phyloP scores from a whole-genome alignment of 2,329 filamentous ascomycete species.

The Fusarium lyarnte region DNA sequence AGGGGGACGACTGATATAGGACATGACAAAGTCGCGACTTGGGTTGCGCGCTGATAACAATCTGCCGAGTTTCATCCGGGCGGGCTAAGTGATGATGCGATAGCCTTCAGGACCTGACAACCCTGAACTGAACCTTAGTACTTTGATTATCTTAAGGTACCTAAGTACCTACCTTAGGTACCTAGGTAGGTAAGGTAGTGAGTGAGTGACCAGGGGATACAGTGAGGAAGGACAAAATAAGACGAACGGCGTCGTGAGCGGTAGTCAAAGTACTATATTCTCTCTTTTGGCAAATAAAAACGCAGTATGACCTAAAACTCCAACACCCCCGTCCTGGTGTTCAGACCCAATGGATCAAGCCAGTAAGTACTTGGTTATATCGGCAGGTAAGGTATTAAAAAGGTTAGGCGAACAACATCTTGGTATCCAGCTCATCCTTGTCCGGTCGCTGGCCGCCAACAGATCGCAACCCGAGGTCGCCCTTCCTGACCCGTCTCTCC shows the following conservation, averaged over 20 bases:
- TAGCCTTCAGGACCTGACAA: conserved; percentile 10
- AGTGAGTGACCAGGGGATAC: background rate
- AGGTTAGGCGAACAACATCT: conserved; percentile 75
- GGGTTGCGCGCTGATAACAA: conserved; percentile 31
- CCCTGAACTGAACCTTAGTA: background rate
- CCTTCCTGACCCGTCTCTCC: conserved; percentile 78
- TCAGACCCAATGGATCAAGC: conserved; percentile 39
- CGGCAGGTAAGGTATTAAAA: conserved; percentile 41
- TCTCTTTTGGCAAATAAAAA: conserved; percentile 36
- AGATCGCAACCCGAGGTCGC: conserved; percentile 77
- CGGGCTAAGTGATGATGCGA: conserved; percentile 40
- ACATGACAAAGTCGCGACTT: conserved; percentile 8
- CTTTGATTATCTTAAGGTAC: background rate
- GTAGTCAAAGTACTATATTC: conserved; percentile 9
- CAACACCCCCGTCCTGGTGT: conserved; percentile 38
- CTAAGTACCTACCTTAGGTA: too few species aligned
- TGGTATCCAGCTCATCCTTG: conserved; percentile 78
- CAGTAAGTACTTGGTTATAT: conserved; percentile 33
- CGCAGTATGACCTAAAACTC: conserved; percentile 42
- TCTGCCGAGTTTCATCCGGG: conserved; percentile 40
- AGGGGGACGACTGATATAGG: conserved; percentile 27
- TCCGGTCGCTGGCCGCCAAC: conserved; percentile 70
- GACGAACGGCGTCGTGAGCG: conserved; percentile 1
- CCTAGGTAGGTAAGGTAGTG: too few species aligned
- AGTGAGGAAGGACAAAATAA: background rate